A percentile compares a stretch with the other conserved stretches of the same genome.
Conservation (phyloP, 352 stramenopile genomes). For the Pythium dissimile region DNA sequence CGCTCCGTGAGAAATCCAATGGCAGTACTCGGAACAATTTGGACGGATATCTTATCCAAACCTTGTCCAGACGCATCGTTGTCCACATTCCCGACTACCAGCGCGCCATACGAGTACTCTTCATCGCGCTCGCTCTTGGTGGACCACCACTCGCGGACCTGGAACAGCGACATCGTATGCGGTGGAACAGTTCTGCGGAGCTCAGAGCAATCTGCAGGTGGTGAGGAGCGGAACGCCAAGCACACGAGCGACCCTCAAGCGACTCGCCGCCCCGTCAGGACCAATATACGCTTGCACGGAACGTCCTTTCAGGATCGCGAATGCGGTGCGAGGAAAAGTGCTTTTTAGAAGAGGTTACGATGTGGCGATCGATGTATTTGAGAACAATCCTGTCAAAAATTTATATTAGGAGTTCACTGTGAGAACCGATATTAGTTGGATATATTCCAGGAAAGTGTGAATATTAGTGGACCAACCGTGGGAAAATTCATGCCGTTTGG, state of each 20-base stretch:
- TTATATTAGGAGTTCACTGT: not conserved
- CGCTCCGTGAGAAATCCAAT: no score
- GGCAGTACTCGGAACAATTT: no score
- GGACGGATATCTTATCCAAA: no score
- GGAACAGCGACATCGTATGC: constrained; percentile 94
- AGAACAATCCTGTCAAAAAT: not conserved
- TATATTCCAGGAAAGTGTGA: not conserved
- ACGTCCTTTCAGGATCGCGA: constrained; percentile 17
- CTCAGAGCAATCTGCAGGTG: not conserved
- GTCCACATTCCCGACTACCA: constrained; percentile 86
- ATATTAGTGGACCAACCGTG: not conserved
- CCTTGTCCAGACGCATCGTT: constrained; percentile 63
- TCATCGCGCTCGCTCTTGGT: constrained; percentile 66
- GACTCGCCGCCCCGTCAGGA: not conserved
- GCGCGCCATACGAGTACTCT: constrained; percentile 74
- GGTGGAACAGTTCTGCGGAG: not conserved
- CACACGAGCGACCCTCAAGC: no score
- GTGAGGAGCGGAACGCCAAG: not conserved
- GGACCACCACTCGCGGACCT: constrained; percentile 87
- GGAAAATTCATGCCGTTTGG: not conserved
- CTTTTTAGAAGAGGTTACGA: constrained; percentile 5
- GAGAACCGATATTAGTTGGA: not conserved
- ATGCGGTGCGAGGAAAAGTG: not conserved
- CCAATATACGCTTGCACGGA: not conserved
- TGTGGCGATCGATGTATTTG: not conserved